phyloP scores from a whole-genome alignment of 768 basidiomycete species.

The Suillus clintonianus region DNA sequence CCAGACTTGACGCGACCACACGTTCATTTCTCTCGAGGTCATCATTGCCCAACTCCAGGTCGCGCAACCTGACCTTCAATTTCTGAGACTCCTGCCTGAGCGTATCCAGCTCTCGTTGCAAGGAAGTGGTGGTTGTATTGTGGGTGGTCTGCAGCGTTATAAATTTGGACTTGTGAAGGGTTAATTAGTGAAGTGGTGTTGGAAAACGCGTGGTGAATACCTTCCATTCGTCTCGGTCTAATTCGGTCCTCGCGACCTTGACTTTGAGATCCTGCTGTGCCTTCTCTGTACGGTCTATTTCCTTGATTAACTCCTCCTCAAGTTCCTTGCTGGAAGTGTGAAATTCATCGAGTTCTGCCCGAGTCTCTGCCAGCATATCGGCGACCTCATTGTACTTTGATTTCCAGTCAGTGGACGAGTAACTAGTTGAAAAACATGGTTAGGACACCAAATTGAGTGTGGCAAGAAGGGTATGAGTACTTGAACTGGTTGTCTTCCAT shows the following conservation, averaged over 20 bases:
- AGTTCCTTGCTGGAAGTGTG: slow-evolving; percentile 87
- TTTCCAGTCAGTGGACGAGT: slow-evolving; percentile 70
- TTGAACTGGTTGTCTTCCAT: slow-evolving; percentile 66
- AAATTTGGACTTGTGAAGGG: slow-evolving; percentile 64
- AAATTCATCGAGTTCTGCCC: slow-evolving; percentile 85
- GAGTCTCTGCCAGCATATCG: slow-evolving; percentile 83
- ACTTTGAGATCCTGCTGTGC: slow-evolving; percentile 77
- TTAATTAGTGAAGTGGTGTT: slow-evolving; percentile 2
- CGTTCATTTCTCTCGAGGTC: slow-evolving; percentile 95
- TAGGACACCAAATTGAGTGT: slow-evolving; percentile 12
- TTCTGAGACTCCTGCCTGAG: slow-evolving; percentile 74
- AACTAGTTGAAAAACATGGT: slow-evolving; percentile 41
- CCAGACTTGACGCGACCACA: slow-evolving; percentile 78
- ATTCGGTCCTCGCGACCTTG: slow-evolving; percentile 69
- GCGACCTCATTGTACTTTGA: slow-evolving; percentile 80
- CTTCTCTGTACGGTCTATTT: slow-evolving; percentile 86
- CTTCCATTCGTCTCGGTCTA: slow-evolving; percentile 92
- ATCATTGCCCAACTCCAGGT: slow-evolving; percentile 97
- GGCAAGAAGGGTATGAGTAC: slow-evolving; percentile 37
- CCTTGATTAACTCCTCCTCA: slow-evolving; percentile 90
- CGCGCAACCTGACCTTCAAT: slow-evolving; percentile 73
- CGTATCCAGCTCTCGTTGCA: slow-evolving; percentile 89
- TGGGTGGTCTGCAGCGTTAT: slow-evolving; percentile 87
- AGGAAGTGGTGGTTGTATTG: slow-evolving; percentile 85
- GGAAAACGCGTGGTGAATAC: slow-evolving; percentile 38